Conservation (phyloP, 2,329 filamentous ascomycete species). For the Nakataea oryzae region DNA sequence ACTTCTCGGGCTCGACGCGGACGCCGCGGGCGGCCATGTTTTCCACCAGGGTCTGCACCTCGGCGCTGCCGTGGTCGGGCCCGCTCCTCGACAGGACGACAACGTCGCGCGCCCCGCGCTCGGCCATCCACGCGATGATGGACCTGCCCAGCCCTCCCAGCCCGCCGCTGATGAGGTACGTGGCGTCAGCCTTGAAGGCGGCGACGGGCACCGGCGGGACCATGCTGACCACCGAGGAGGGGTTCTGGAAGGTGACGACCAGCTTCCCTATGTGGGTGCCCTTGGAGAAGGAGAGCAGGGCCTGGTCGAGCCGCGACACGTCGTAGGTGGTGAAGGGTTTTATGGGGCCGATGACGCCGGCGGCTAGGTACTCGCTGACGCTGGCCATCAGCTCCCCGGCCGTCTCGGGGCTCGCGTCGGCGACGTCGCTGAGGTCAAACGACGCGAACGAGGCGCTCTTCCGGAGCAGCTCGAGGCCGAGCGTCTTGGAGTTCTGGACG, state of each 20-base stretch:
- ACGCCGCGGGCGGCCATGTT: neutral
- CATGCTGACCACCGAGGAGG: neutral
- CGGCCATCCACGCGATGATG: conserved; percentile 21
- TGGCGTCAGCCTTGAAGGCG: neutral
- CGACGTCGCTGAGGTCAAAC: neutral
- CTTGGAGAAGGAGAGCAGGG: neutral
- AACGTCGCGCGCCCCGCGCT: conserved; percentile 25
- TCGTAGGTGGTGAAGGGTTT: neutral
- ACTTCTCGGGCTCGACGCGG: conserved; percentile 7
- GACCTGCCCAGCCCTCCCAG: conserved; percentile 24
- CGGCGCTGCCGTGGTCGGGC: neutral
- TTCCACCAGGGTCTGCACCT: neutral
- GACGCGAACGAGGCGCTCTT: neutral
- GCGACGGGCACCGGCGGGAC: neutral
- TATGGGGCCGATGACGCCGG: neutral
- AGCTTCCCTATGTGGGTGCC: conserved; percentile 3
- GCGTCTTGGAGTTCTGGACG: neutral
- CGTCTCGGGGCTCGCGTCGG: neutral
- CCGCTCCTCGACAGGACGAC: conserved; percentile 23
- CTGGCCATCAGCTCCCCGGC: neutral
- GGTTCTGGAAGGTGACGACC: neutral
- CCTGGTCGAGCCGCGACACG: neutral
- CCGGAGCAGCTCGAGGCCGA: neutral
- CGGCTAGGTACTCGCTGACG: neutral
- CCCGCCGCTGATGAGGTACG: conserved; percentile 26